Evolutionary conservation across 2,329 filamentous ascomycete genomes (phyloP).

Genomic region (Fusarium pseudocircinatum): DNA sequence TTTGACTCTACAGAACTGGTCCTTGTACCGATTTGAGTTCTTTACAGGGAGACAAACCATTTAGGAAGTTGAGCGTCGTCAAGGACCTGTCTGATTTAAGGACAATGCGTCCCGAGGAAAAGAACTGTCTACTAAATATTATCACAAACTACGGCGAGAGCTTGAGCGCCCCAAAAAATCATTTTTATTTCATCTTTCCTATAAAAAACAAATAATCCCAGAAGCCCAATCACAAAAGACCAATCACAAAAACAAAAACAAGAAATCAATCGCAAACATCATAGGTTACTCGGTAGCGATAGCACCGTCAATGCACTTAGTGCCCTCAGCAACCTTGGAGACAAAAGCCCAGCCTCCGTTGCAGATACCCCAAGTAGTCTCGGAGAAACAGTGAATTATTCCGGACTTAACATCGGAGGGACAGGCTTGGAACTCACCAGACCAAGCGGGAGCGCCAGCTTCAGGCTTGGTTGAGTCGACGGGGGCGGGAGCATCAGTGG

Average conservation of each 20-base stretch:
- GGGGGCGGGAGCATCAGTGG: background rate
- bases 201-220: background rate
- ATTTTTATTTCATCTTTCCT: background rate
- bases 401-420: slow-evolving; percentile 7
- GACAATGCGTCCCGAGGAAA: fast-evolving
- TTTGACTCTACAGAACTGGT: background rate
- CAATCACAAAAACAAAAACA: background rate
- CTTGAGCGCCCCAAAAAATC: background rate
- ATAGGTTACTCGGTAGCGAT: background rate
- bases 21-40: background rate
- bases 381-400: slow-evolving; percentile 28
- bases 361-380: slow-evolving; percentile 37
- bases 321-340: slow-evolving; percentile 29
- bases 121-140: background rate
- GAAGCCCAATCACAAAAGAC: fast-evolving
- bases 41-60: background rate
- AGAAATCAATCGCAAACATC: fast-evolving
- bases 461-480: background rate
- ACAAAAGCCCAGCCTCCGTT: slow-evolving; percentile 37
- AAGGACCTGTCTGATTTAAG: background rate
- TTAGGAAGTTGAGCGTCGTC: background rate
- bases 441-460: slow-evolving; percentile 15
- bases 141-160: background rate
- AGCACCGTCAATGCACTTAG: slow-evolving; percentile 31
- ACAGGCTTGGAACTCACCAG: slow-evolving; percentile 21